Conservation (phyloP, 2,329 filamentous ascomycete genomes). For the Colletotrichum falcatum region DNA sequence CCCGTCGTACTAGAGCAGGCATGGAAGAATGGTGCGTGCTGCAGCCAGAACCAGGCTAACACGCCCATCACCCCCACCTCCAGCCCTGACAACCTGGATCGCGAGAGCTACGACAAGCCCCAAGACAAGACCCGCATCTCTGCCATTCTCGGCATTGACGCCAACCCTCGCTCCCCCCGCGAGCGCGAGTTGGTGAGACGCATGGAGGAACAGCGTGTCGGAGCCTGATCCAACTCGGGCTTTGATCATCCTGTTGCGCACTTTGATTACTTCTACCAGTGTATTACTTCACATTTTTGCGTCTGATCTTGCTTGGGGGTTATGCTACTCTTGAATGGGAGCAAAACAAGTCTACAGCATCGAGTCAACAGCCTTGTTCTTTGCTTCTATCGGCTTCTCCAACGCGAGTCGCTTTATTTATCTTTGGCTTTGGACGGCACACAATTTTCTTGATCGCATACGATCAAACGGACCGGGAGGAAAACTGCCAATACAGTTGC, state of each 20-base stretch:
- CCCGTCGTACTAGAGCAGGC: constrained; percentile 76
- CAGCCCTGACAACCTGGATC: constrained; percentile 60
- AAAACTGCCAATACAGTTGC: constrained; percentile 5
- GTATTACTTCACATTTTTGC: constrained; percentile 40
- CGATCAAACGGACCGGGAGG: constrained; percentile 31
- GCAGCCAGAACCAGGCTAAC: constrained; percentile 53
- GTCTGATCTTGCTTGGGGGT: constrained; percentile 27
- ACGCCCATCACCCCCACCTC: constrained; percentile 67
- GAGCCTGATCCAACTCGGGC: constrained; percentile 39
- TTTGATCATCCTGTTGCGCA: constrained; percentile 49
- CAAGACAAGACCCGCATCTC: constrained; percentile 72
- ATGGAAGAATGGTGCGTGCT: constrained; percentile 67
- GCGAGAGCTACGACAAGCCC: constrained; percentile 54
- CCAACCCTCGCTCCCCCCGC: constrained; percentile 67
- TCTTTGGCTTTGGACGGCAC: constrained; percentile 4
- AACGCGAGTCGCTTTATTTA: constrained; percentile 11
- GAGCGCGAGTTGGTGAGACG: constrained; percentile 69
- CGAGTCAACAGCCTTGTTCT: constrained; percentile 32
- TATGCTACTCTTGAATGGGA: constrained; percentile 11
- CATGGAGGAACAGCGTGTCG: constrained; percentile 63
- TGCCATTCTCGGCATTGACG: constrained; percentile 71
- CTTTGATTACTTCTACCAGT: constrained; percentile 36
- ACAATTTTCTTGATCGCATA: constrained; percentile 18
- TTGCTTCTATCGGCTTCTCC: constrained; percentile 27
- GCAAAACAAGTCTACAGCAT: constrained; percentile 27